Evolutionary conservation across 768 basidiomycete species (phyloP).

Genomic region (Lactarius hengduanensis): DNA sequence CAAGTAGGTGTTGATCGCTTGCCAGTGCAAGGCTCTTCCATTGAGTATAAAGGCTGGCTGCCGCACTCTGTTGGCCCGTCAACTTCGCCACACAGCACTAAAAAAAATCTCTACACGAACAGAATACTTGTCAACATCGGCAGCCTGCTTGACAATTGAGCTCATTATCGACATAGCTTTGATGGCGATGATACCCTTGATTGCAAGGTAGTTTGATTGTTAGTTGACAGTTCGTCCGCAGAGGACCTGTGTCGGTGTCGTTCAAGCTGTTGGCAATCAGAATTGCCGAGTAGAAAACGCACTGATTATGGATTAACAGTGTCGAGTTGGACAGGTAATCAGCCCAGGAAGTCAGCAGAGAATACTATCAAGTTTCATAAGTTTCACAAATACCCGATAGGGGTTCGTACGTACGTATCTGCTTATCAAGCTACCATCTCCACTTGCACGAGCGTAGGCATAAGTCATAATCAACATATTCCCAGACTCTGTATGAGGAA

Average conservation of each 20-base stretch:
- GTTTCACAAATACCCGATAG: background rate
- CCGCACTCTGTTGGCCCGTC: conserved; percentile 1
- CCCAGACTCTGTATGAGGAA: conserved; percentile 30
- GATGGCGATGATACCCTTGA: conserved; percentile 70
- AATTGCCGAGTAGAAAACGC: conserved; percentile 17
- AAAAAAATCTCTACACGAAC: conserved; percentile 27
- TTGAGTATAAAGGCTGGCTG: conserved; percentile 7
- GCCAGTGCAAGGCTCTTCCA: conserved; percentile 19
- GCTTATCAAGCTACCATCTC: conserved; percentile 32
- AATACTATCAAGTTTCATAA: conserved; percentile 24
- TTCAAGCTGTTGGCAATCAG: background rate
- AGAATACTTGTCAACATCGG: conserved; percentile 30
- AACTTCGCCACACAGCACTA: background rate
- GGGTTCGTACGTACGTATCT: conserved; percentile 24
- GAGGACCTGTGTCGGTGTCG: conserved; percentile 14
- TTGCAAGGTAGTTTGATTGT: conserved; percentile 66
- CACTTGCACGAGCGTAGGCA: conserved; percentile 32
- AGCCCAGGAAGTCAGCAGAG: conserved; percentile 8
- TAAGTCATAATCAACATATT: conserved; percentile 40
- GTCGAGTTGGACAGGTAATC: too few species aligned
- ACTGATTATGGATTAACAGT: too few species aligned
- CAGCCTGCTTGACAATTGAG: conserved; percentile 28
- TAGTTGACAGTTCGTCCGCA: conserved; percentile 24
- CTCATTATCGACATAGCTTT: conserved; percentile 60
- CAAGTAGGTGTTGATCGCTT: conserved; percentile 11